Evolutionary conservation across 1,284 basidiomycete genomes (phyloP).

Genomic region (Fistulinella staudtii): DNA sequence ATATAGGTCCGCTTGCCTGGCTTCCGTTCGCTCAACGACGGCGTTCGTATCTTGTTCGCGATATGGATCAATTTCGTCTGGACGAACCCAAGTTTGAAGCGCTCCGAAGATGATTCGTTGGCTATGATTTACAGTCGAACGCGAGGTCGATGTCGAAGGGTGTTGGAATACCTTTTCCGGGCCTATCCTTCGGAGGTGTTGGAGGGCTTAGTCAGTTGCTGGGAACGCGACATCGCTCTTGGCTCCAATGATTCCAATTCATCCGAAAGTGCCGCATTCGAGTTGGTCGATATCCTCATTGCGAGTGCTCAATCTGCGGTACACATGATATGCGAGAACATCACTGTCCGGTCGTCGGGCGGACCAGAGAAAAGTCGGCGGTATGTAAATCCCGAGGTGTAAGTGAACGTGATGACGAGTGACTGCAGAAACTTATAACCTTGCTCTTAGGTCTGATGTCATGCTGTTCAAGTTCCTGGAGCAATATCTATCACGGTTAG

Average conservation of each 20-base stretch:
- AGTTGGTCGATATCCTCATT: slow-evolving; percentile 80
- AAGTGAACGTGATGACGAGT: slow-evolving; percentile 26
- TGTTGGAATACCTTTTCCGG: slow-evolving; percentile 85
- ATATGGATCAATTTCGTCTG: slow-evolving; percentile 64
- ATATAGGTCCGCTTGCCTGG: slow-evolving; percentile 62
- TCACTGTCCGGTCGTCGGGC: slow-evolving; percentile 52
- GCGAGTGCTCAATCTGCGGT: slow-evolving; percentile 87
- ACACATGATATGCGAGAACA: slow-evolving; percentile 86
- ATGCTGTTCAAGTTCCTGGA: slow-evolving; percentile 84
- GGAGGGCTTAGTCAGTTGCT: slow-evolving; percentile 77
- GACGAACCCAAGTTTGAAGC: slow-evolving; percentile 42
- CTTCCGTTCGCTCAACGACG: slow-evolving; percentile 68
- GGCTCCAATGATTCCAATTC: slow-evolving; percentile 37
- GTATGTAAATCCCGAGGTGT: slow-evolving; percentile 68
- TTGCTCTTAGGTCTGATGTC: slow-evolving; percentile 52
- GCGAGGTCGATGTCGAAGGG: slow-evolving; percentile 66
- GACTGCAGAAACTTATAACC: slow-evolving; percentile 1
- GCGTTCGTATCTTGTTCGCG: slow-evolving; percentile 63
- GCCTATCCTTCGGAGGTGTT: slow-evolving; percentile 77
- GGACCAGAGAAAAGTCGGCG: slow-evolving; percentile 54
- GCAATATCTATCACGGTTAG: slow-evolving; percentile 79
- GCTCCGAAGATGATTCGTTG: slow-evolving; percentile 62
- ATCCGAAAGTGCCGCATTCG: slow-evolving; percentile 63
- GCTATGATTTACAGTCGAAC: slow-evolving; percentile 63
- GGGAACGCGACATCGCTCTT: slow-evolving; percentile 60